Conservation (phyloP, 306 rosid species). For the Cercis canadensis region DNA sequence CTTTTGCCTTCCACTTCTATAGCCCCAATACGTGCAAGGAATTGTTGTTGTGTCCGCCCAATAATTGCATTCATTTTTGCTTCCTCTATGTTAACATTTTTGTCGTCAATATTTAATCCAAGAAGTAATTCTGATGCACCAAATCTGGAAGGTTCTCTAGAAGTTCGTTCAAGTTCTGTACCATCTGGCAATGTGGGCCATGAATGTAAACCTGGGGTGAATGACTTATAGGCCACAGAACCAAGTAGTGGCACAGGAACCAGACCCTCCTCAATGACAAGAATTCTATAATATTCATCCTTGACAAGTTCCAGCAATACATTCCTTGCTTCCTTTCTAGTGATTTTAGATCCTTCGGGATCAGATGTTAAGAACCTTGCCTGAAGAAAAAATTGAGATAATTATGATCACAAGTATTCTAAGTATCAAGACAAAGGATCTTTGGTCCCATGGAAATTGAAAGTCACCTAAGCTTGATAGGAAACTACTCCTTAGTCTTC, state of each 20-base stretch:
- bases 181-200: slow-evolving; percentile 90
- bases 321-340: slow-evolving; percentile 81
- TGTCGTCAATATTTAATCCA: slow-evolving; percentile 70
- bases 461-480: slow-evolving; percentile 26
- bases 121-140: slow-evolving; percentile 88
- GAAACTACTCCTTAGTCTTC: slow-evolving; percentile 12
- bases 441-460: slow-evolving; percentile 27
- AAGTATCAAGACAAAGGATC: slow-evolving; percentile 27
- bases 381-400: slow-evolving; percentile 49
- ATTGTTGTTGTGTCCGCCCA: slow-evolving; percentile 76
- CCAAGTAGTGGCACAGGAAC: slow-evolving; percentile 89
- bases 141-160: slow-evolving; percentile 63
- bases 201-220: slow-evolving; percentile 57
- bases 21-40: slow-evolving; percentile 87
- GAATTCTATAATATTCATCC: slow-evolving; percentile 74
- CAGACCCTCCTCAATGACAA: slow-evolving; percentile 86
- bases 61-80: slow-evolving; percentile 69
- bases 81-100: slow-evolving; percentile 64
- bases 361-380: slow-evolving; percentile 60
- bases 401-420: slow-evolving; percentile 28
- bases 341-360: slow-evolving; percentile 59
- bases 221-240: slow-evolving; percentile 78
- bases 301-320: slow-evolving; percentile 78
- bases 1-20: slow-evolving; percentile 58
- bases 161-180: slow-evolving; percentile 67